Evolutionary conservation across 139 green algal genomes (phyloP).

Genomic region (Gonium pectorale): DNA sequence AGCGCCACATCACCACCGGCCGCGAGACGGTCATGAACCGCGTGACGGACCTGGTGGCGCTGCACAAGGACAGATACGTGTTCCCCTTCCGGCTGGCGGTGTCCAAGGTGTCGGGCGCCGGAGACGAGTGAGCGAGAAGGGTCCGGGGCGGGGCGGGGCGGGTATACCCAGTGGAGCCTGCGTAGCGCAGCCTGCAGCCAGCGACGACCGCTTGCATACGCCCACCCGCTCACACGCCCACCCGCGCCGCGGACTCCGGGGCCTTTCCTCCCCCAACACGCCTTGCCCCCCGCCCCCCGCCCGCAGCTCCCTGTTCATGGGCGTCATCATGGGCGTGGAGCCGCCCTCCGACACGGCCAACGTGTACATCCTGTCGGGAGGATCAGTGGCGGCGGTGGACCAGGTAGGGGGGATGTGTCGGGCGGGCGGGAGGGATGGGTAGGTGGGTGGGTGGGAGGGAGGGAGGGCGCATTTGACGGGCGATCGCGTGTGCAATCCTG

Average conservation of each 20-base stretch:
- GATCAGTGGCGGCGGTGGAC: slow-evolving; percentile 22
- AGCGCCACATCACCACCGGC: slow-evolving; percentile 55
- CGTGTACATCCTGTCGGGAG: slow-evolving; percentile 38
- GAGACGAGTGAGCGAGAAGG: no score
- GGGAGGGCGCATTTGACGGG: neutral
- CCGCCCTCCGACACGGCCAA: slow-evolving; percentile 7
- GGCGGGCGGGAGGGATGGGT: neutral
- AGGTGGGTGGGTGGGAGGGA: neutral
- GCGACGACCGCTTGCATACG: no score
- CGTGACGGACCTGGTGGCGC: slow-evolving; percentile 42
- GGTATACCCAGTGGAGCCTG: no score
- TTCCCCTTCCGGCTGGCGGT: slow-evolving; percentile 43
- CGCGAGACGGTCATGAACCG: slow-evolving; percentile 48
- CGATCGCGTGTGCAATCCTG: no score
- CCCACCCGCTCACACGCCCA: no score
- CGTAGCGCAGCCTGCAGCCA: no score
- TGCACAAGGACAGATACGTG: slow-evolving; percentile 67
- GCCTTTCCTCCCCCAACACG: no score
- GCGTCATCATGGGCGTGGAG: slow-evolving; percentile 35
- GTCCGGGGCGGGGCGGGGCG: no score
- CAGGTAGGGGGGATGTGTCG: neutral
- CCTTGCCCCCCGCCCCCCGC: neutral
- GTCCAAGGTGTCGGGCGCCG: slow-evolving; percentile 38
- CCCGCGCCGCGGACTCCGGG: no score
- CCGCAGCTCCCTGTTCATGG: slow-evolving; percentile 54